Base-by-base conservation (phyloP, 2,329 filamentous ascomycete species). In the Ophiostoma sp. region DNA sequence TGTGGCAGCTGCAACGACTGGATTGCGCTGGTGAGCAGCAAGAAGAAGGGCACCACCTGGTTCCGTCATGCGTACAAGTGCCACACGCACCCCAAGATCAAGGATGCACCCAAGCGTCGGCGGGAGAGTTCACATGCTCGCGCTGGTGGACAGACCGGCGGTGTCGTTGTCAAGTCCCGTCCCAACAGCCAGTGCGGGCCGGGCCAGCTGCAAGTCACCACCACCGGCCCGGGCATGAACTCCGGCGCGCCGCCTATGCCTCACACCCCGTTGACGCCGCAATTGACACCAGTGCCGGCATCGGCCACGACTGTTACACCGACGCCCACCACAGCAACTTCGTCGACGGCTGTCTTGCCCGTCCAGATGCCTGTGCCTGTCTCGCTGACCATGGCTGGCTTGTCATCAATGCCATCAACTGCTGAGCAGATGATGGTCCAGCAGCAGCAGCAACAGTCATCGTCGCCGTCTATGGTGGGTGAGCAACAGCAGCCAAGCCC, bases 1-100 rank as follows among this genome's bases (percentile, higher is more conserved):
- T 95, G 93, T 78, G 89, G 91, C 69, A 91, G 89, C 79, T 95
- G 92, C 82, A 91, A 91, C 76, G 91, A 94, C 75, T 95, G 92
- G 92, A 91, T 95, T 77, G 90, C 91, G 15, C 84, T 95, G 48
- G 92, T 94, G 57, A 95, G 92, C 83, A 94, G 91, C 80, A 95
- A 95, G 84, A 95, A 95, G 85, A 95, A 95, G 84, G 93, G 93
- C n/a, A 97, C 93, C 0, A 95, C 93, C 3, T 97, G 93, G 93
- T 97, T 95, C 82, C 87, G 93, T 76, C 93, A 97, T 82, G 93
- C 93, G 64, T 96, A 96, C 84, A 96, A 95, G 90, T 93, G 91
- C 77, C 91, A 93, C 79, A 90, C 90, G 0, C 91, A 92, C 77
- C 88, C 89, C 19, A 93, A 93, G 80, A 87, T 91, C 79, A 92